Evolutionary conservation across 345 rosid genomes (phyloP), one percentile per base, ranked within the genome.

Genomic region (Orychophragmus violaceus): DNA sequence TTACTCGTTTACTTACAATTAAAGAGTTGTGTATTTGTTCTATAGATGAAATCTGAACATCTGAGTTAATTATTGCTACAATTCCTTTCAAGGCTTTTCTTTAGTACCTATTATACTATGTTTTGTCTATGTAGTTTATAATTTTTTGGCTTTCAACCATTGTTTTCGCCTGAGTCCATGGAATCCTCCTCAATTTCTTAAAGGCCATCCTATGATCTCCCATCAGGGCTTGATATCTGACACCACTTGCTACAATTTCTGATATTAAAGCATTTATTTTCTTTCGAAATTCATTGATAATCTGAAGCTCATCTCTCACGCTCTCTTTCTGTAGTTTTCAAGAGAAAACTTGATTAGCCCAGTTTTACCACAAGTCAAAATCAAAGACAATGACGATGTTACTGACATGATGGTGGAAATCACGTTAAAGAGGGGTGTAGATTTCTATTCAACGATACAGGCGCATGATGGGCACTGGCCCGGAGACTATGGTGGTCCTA

Each of bases 401-500:
- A 80, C 95, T 0, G 90, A 85, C 52, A 84, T 80, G 71, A 80
- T 69, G 44, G 91, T 94, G 60, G 78, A 75, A 2, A 59, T 17
- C 50, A 80, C 90, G 3, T 76, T 94, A 55, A 81, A 78, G 76
- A 90, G 92, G 76, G 95, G 87, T 59, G 7, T 94, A 69, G 77
- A 70, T 74, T 88, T 80, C 75, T 77, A 87, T 78, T 88, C 99
- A 45, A 77, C 83, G 30, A 66, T 90, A 21, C 97, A 90, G 78
- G 96, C 95, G 2, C 79, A 82, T 41, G 99, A 94, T 48, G 99
- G 96, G 27, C 97, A 94, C 66, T 94, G 99, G 99, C 89, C 96
- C 0, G 97, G 99, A n/a, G 99, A 94, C 78, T 94, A 94, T 79
- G 97, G 96, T 22, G 99, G 99, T 64, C 97, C 99, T 46, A 87